Base-by-base conservation (phyloP, 2,329 filamentous ascomycete species). In the Xylaria sp. region DNA sequence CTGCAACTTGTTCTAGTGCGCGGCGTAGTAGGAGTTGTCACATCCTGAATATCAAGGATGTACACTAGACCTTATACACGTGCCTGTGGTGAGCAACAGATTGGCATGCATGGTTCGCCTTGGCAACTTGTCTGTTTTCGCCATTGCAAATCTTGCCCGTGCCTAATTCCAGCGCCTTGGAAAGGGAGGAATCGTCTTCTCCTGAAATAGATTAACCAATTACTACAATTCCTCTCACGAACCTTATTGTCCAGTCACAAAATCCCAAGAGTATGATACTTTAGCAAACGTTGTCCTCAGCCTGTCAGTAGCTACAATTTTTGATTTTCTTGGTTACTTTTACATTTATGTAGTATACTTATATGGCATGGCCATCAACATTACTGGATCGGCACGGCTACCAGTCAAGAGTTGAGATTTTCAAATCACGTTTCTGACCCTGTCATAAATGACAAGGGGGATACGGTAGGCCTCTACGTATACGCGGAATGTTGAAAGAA, bases 391-490 rank as follows among this genome's bases (percentile, higher is more conserved):
- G 28, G 28, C 28, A 28, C 28, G 28, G 28, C 28, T 18, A 18
- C 41, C 41, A n/a, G 33, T 55, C n/a, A 55, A 15, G 52, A 6
- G 39, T 55, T 36, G 52, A 20, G 25, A 33, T 51, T 51, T 52
- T 52, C 28, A 51, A 62, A 36, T 46, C 54, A 43, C 39, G 31
- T 51, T 39, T 39, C 49, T 57, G 62, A 41, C n/a, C 25, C n/a
- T 65, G 56, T 61, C 48, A 59, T 28, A 46, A 46, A 36, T 56
- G 57, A 66, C 51, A 62, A 46, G 66, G 62, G 62, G 49, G 13
- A 51, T 18, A 41, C n/a, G 41, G 48, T 18, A 28, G 10, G 9
- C 9, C 39, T 41, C 28, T 28, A 3, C 28, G 39, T 41, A 36
- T 36, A 36, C 33, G 33, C 33, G 33, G 10, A 2, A 36, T 36